Evolutionary conservation across 352 stramenopile genomes (phyloP).

Genomic region (Pythium sukuiense): DNA sequence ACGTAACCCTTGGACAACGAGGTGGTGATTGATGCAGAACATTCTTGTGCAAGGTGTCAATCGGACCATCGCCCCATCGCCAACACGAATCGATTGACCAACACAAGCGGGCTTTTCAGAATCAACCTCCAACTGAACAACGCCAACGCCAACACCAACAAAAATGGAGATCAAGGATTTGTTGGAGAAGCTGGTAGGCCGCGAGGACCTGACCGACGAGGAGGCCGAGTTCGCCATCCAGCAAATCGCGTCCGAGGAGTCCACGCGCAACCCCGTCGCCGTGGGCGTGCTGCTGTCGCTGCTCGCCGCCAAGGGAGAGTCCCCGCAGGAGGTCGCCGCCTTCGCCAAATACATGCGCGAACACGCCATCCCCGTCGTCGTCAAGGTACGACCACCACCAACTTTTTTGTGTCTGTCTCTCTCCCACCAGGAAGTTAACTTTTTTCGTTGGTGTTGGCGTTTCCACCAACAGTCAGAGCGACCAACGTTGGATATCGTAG

Average conservation of each 20-base stretch:
- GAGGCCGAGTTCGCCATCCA: conserved; percentile 73
- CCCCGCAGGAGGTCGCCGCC: conserved; percentile 91
- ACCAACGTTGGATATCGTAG: conserved; percentile 97
- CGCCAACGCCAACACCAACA: conserved; percentile 8
- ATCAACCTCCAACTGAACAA: conserved; percentile 7
- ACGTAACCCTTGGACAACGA: conserved; percentile 20
- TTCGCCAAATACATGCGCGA: conserved; percentile 97
- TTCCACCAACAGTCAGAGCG: conserved; percentile 34
- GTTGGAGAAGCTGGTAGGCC: conserved; percentile 68
- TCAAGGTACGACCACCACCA: conserved; percentile 32
- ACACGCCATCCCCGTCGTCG: conserved; percentile 83
- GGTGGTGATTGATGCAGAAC: conserved; percentile 11
- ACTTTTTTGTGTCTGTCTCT: neutral
- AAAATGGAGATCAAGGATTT: conserved; percentile 72
- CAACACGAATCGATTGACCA: neutral
- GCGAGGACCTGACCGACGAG: conserved; percentile 68
- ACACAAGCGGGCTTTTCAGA: neutral
- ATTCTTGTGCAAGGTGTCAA: conserved; percentile 23
- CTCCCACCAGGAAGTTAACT: neutral
- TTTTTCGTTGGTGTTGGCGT: conserved; percentile 13
- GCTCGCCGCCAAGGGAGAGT: conserved; percentile 95
- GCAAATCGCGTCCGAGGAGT: conserved; percentile 69
- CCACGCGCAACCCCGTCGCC: conserved; percentile 54
- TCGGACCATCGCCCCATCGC: conserved; percentile 1
- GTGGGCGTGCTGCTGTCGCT: conserved; percentile 94